Conservation (phyloP, 495 filamentous ascomycete species). For the Platismatia glauca region DNA sequence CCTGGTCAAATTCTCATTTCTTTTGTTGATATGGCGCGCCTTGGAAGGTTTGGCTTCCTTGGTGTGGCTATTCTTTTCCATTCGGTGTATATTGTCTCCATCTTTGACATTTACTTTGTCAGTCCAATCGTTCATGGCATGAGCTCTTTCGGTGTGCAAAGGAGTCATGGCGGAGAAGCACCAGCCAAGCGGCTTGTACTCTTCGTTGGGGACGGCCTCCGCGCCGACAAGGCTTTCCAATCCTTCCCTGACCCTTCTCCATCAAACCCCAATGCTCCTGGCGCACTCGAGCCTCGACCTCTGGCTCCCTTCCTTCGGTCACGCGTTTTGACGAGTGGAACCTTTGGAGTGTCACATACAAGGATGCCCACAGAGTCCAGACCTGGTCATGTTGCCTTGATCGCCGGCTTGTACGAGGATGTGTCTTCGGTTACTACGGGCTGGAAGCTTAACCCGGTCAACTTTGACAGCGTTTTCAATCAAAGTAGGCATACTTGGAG, state of each 20-base stretch:
- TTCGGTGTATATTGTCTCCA: constrained; percentile 87
- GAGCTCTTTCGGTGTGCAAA: constrained; percentile 64
- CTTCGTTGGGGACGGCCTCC: constrained; percentile 94
- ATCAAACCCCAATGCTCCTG: constrained; percentile 36
- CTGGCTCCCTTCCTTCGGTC: constrained; percentile 93
- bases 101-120: constrained; percentile 99
- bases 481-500: constrained; percentile 94
- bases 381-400: constrained; percentile 94
- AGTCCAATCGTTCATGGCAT: constrained; percentile 96
- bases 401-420: constrained; percentile 96
- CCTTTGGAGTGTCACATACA: constrained; percentile 97
- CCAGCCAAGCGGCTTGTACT: constrained; percentile 87
- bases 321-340: constrained; percentile 78
- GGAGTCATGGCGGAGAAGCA: constrained; percentile 50
- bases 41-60: constrained; percentile 80
- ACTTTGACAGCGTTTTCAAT: constrained; percentile 99
- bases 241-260: constrained; percentile 85
- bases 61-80: constrained; percentile 90
- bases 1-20: not conserved
- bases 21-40: constrained; percentile 53
- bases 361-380: constrained; percentile 95
- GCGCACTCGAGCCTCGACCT: constrained; percentile 52
- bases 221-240: constrained; percentile 97
- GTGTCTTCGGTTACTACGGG: constrained; percentile 95
- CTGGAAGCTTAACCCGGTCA: constrained; percentile 97